These are phyloP conservation scores for Pouteria glomerata DNA, from an alignment of 148 eudicot genomes.

Conservation along the genomic window DNA sequence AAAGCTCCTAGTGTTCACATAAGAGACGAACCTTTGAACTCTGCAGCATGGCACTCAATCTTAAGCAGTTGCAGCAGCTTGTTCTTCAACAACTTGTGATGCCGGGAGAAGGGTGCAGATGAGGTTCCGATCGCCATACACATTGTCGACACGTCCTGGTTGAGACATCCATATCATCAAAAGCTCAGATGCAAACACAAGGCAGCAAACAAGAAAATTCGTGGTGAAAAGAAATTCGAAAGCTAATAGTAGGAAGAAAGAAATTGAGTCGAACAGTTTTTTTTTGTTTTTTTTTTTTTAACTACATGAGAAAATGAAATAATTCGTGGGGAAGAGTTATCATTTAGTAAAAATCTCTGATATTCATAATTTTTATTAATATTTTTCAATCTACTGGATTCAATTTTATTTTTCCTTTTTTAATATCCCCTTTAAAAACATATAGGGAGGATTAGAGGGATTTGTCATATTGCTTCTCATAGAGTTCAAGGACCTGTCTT, in stretches of 20 bases:
- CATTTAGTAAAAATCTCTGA: too few species aligned
- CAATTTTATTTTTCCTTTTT: too few species aligned
- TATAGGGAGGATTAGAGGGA: too few species aligned
- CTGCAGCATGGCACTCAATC: slow-evolving; percentile 1
- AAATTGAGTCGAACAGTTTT: too few species aligned
- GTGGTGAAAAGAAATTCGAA: background rate
- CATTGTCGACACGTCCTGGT: slow-evolving; percentile 93
- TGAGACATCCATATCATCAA: too few species aligned
- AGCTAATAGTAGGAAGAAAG: too few species aligned
- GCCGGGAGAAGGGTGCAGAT: slow-evolving; percentile 84
- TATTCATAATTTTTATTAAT: background rate
- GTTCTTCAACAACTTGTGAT: slow-evolving; percentile 68
- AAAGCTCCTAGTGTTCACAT: slow-evolving; percentile 4
- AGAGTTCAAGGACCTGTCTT: background rate
- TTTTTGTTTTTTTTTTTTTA: too few species aligned
- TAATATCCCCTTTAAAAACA: background rate
- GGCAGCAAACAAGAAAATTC: background rate
- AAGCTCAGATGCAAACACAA: too few species aligned
- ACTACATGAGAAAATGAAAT: too few species aligned
- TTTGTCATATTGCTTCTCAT: slow-evolving; percentile 1
- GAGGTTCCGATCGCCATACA: slow-evolving; percentile 95
- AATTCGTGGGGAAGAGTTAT: too few species aligned
- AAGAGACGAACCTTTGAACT: too few species aligned
- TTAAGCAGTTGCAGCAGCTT: slow-evolving; percentile 82
- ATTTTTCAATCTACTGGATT: background rate